A percentile compares a stretch with the other conserved stretches of the same genome.
phyloP scores from a whole-genome alignment of 2,329 filamentous ascomycete genomes.

The Colletotrichum limetticola region DNA sequence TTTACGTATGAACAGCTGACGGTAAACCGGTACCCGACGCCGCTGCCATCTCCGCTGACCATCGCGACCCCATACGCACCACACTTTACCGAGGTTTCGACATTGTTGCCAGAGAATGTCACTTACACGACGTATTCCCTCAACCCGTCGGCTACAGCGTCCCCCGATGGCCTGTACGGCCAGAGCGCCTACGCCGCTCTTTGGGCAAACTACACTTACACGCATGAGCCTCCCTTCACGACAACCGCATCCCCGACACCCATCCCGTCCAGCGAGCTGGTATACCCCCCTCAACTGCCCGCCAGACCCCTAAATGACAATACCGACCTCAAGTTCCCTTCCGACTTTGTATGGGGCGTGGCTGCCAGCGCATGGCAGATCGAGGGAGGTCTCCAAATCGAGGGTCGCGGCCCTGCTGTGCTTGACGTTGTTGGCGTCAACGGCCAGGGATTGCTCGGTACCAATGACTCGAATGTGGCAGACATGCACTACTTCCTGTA shows the following conservation, averaged over 20 bases:
- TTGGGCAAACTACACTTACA: conserved; percentile 48
- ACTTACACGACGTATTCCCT: conserved; percentile 15
- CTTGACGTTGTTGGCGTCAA: conserved; percentile 51
- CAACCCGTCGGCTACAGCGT: background rate
- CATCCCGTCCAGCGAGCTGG: conserved; percentile 62
- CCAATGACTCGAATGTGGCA: conserved; percentile 47
- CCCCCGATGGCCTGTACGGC: conserved; percentile 42
- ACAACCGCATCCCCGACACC: conserved; percentile 67
- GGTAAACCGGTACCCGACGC: background rate
- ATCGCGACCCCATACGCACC: conserved; percentile 5
- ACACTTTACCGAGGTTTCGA: conserved; percentile 3
- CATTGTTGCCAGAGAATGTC: background rate
- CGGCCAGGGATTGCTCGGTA: conserved; percentile 23
- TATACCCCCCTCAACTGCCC: conserved; percentile 41
- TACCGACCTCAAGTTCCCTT: conserved; percentile 62
- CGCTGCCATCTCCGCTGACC: conserved; percentile 11
- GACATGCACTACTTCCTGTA: conserved; percentile 66
- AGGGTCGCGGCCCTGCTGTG: conserved; percentile 55
- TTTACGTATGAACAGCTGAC: conserved; percentile 17
- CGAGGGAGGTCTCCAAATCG: conserved; percentile 55
- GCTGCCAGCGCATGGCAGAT: conserved; percentile 58
- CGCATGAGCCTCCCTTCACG: conserved; percentile 52
- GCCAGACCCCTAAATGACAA: conserved; percentile 63
- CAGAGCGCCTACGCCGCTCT: conserved; percentile 45
- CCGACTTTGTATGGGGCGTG: conserved; percentile 60